Evolutionary conservation across 2,329 filamentous ascomycete genomes (phyloP).

Genomic region (Pseudocercospora cruenta): DNA sequence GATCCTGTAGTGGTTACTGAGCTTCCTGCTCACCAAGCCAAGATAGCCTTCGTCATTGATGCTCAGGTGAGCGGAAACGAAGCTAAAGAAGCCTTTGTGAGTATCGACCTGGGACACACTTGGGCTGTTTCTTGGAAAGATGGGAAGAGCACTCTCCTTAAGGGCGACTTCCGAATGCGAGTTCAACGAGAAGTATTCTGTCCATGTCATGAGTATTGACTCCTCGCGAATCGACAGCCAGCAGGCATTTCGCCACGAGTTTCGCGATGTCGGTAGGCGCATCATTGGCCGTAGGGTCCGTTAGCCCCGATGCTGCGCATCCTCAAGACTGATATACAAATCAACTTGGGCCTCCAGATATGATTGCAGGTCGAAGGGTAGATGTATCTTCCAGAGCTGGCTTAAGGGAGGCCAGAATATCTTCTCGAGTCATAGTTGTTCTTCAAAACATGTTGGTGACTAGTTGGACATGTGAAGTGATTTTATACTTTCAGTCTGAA

Average conservation of each 20-base stretch:
- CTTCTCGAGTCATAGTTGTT: too few relatives aligned
- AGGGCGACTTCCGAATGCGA: slow-evolving; percentile 72
- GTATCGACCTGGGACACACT: slow-evolving; percentile 71
- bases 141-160: slow-evolving; percentile 58
- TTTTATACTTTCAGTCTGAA: neutral
- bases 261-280: slow-evolving; percentile 62
- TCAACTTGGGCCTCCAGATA: too few relatives aligned
- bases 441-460: too few relatives aligned
- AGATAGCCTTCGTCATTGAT: slow-evolving; percentile 68
- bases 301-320: slow-evolving; percentile 52
- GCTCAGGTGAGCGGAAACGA: slow-evolving; percentile 67
- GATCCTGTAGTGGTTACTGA: slow-evolving; percentile 85
- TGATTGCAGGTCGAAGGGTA: too few relatives aligned
- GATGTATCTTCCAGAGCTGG: too few relatives aligned
- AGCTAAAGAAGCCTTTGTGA: slow-evolving; percentile 65
- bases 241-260: slow-evolving; percentile 68
- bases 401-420: too few relatives aligned
- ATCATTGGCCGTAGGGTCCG: slow-evolving; percentile 63
- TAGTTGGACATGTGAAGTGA: neutral
- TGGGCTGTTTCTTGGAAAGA: slow-evolving; percentile 66
- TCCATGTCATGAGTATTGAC: slow-evolving; percentile 81
- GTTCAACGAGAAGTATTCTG: slow-evolving; percentile 75
- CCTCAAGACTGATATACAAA: neutral
- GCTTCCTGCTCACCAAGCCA: slow-evolving; percentile 74
- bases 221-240: slow-evolving; percentile 75